phyloP scores from a whole-genome alignment of 1,284 basidiomycete species.

The Taiwanofungus camphoratus region DNA sequence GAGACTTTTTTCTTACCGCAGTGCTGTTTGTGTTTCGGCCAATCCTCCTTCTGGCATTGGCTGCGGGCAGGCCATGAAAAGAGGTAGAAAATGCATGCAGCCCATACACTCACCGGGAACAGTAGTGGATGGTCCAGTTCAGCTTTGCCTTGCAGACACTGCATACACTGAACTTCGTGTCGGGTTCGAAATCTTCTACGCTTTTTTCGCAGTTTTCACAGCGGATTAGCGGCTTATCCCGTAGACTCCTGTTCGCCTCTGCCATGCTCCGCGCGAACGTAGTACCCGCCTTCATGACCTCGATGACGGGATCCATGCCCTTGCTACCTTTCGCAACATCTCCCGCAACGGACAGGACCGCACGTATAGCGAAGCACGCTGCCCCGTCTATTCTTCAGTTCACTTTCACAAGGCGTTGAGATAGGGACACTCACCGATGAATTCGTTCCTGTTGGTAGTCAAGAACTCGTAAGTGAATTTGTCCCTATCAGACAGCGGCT shows the following conservation, averaged over 20 bases:
- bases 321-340: not conserved
- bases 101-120: not conserved
- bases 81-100: not conserved
- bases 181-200: not conserved
- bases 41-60: not conserved
- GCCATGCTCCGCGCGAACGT: not conserved
- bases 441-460: not conserved
- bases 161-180: not conserved
- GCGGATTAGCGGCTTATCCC: not conserved
- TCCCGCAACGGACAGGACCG: not conserved
- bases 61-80: not conserved
- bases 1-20: not conserved
- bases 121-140: not conserved
- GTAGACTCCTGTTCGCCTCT: not conserved
- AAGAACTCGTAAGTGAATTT: not conserved
- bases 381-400: not conserved
- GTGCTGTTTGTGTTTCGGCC: not conserved
- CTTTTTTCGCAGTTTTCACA: not conserved
- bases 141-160: not conserved
- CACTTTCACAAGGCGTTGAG: not conserved
- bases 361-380: not conserved
- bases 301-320: not conserved
- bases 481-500: not conserved
- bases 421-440: not conserved
- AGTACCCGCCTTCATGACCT: not conserved